phyloP scores from a whole-genome alignment of 192 early-diverging fungal species.

The Coemansia sp. region DNA sequence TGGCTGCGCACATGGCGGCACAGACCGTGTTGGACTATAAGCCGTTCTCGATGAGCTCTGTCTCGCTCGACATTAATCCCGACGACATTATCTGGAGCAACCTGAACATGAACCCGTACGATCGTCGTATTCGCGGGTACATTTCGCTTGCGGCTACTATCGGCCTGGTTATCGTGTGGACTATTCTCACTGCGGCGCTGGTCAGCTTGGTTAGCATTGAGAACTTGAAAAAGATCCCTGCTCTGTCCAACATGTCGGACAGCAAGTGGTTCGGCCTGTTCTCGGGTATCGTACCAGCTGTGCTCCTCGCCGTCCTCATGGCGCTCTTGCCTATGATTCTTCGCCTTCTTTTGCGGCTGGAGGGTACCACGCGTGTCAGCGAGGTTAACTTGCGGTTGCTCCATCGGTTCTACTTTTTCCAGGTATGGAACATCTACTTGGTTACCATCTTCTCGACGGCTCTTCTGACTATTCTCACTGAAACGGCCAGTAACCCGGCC shows the following conservation, averaged over 20 bases:
- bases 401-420: slow-evolving; percentile 78
- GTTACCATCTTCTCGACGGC: slow-evolving; percentile 75
- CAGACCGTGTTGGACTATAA: slow-evolving; percentile 65
- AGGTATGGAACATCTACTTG: slow-evolving; percentile 79
- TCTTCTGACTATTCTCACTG: slow-evolving; percentile 48
- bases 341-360: slow-evolving; percentile 60
- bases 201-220: slow-evolving; percentile 57
- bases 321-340: slow-evolving; percentile 72
- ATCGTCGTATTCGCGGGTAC: slow-evolving; percentile 60
- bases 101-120: slow-evolving; percentile 60
- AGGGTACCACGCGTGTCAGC: slow-evolving; percentile 62
- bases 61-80: slow-evolving; percentile 68
- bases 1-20: slow-evolving; percentile 80
- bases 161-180: slow-evolving; percentile 74
- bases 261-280: slow-evolving; percentile 57
- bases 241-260: slow-evolving; percentile 41
- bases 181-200: slow-evolving; percentile 62
- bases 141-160: slow-evolving; percentile 56
- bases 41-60: slow-evolving; percentile 65
- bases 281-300: slow-evolving; percentile 76
- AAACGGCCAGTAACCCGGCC: slow-evolving; percentile 26
- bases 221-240: slow-evolving; percentile 54
- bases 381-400: slow-evolving; percentile 66
- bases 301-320: slow-evolving; percentile 70
- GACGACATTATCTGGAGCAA: slow-evolving; percentile 88